Conservation (phyloP, 2,329 filamentous ascomycete species). For the Lojkania enalia region DNA sequence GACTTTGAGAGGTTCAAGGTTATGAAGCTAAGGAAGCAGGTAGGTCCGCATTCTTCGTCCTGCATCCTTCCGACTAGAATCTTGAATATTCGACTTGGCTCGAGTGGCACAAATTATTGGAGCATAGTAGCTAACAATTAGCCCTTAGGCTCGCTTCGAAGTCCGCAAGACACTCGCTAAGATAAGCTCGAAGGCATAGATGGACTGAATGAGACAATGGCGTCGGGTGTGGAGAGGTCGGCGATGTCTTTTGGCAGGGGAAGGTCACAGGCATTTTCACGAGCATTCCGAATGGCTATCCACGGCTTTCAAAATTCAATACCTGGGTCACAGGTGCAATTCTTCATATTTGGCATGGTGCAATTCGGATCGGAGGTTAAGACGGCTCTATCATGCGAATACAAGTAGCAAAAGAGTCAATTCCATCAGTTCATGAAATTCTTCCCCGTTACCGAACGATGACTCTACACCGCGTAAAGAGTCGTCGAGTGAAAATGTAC, state of each 20-base stretch:
- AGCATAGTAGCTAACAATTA: neutral
- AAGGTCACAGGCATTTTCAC: conserved; percentile 45
- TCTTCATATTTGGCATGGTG: conserved; percentile 45
- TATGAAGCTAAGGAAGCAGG: conserved; percentile 98
- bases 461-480: too few relatives aligned
- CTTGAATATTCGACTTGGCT: neutral
- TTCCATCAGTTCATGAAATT: conserved; percentile 44
- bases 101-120: neutral
- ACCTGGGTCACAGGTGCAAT: conserved; percentile 40
- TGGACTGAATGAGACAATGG: conserved; percentile 32
- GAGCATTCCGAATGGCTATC: conserved; percentile 43
- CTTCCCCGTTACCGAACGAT: too few relatives aligned
- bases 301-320: conserved; percentile 46
- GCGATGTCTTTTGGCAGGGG: conserved; percentile 36
- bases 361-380: conserved; percentile 47
- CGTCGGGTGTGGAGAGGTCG: conserved; percentile 30
- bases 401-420: conserved; percentile 45
- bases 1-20: conserved; percentile 99
- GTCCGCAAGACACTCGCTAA: conserved; percentile 95
- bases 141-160: conserved; percentile 77
- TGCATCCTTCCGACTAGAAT: neutral
- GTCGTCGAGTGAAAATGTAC: too few relatives aligned
- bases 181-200: conserved; percentile 58
- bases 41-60: conserved; percentile 52
- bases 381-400: conserved; percentile 45